These are phyloP conservation scores for Rostrohypoxylon terebratum DNA, from an alignment of 495 filamentous ascomycete genomes.

Conservation along the genomic window DNA sequence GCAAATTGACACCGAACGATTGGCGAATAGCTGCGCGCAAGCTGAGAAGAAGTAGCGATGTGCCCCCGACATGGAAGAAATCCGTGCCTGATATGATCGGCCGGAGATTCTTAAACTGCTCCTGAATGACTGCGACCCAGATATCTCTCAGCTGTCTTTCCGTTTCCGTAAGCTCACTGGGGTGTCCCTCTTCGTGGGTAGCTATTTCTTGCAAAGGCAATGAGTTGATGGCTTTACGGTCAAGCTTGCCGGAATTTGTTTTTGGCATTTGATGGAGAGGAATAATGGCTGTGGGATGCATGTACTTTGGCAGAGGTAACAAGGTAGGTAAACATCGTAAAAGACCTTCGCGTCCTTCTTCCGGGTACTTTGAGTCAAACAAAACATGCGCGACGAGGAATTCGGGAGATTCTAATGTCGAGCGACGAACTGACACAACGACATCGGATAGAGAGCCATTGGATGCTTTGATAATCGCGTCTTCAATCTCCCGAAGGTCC, in stretches of 20 bases:
- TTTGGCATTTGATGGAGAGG: constrained; percentile 55
- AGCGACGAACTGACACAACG: constrained; percentile 48
- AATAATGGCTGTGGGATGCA: constrained; percentile 57
- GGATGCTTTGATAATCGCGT: constrained; percentile 45
- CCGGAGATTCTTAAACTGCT: neutral
- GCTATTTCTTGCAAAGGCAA: neutral
- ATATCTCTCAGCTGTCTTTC: constrained; percentile 2
- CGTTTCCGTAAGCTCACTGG: constrained; percentile 8
- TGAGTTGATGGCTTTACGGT: constrained; percentile 47
- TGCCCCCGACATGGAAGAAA: constrained; percentile 51
- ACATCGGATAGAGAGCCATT: constrained; percentile 48
- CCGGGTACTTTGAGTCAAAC: neutral
- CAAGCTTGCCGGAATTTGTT: constrained; percentile 57
- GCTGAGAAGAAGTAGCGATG: constrained; percentile 34
- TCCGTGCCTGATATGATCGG: constrained; percentile 36
- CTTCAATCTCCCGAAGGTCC: constrained; percentile 64
- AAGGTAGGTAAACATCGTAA: constrained; percentile 15
- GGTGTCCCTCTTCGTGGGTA: neutral
- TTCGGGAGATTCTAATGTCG: neutral
- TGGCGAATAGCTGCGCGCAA: constrained; percentile 42
- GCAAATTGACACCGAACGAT: constrained; percentile 17
- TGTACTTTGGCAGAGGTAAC: constrained; percentile 60
- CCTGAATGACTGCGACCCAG: constrained; percentile 25
- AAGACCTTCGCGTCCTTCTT: neutral
- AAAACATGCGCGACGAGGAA: constrained; percentile 56